Percentiles rank a stretch among this genome's conserved stretches.
Evolutionary conservation across 371 early-diverging fungal species (phyloP).

Genomic region (Conidiobolus incongruus): DNA sequence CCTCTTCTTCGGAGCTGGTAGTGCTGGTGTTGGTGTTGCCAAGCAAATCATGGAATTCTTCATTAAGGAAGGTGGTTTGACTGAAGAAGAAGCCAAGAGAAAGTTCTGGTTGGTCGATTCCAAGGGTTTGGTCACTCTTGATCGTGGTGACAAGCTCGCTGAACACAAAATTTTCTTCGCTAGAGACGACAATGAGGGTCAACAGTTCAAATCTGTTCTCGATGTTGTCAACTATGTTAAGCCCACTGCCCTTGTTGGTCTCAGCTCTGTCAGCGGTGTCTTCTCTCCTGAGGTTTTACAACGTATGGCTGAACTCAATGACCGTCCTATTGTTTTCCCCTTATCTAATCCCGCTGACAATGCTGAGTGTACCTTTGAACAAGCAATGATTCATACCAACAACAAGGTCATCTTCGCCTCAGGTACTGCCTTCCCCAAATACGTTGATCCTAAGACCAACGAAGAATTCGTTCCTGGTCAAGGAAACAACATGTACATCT

Average conservation of each 20-base stretch:
- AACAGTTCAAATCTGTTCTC: slow-evolving; percentile 37
- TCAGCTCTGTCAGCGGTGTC: slow-evolving; percentile 45
- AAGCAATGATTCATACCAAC: slow-evolving; percentile 58
- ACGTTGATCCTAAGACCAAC: slow-evolving; percentile 26
- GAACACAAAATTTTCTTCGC: slow-evolving; percentile 65
- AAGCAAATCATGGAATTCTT: slow-evolving; percentile 57
- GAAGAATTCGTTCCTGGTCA: slow-evolving; percentile 45
- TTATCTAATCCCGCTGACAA: slow-evolving; percentile 71
- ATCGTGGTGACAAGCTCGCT: slow-evolving; percentile 64
- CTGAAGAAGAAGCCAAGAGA: slow-evolving; percentile 43
- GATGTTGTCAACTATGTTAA: slow-evolving; percentile 51
- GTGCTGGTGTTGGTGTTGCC: slow-evolving; percentile 78
- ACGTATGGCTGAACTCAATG: slow-evolving; percentile 46
- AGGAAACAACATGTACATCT: slow-evolving; percentile 83
- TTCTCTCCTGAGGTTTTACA: slow-evolving; percentile 30
- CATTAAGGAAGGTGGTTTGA: slow-evolving; percentile 28
- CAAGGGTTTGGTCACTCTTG: slow-evolving; percentile 56
- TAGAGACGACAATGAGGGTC: slow-evolving; percentile 42
- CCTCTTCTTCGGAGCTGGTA: slow-evolving; percentile 73
- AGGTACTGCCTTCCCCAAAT: slow-evolving; percentile 77
- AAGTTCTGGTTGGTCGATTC: slow-evolving; percentile 72
- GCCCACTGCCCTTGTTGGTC: slow-evolving; percentile 64
- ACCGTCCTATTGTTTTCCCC: slow-evolving; percentile 76
- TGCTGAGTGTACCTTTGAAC: slow-evolving; percentile 79
- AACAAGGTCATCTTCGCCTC: slow-evolving; percentile 74